Conservation (phyloP, 441 rosid genomes). For the Adansonia grandidieri region DNA sequence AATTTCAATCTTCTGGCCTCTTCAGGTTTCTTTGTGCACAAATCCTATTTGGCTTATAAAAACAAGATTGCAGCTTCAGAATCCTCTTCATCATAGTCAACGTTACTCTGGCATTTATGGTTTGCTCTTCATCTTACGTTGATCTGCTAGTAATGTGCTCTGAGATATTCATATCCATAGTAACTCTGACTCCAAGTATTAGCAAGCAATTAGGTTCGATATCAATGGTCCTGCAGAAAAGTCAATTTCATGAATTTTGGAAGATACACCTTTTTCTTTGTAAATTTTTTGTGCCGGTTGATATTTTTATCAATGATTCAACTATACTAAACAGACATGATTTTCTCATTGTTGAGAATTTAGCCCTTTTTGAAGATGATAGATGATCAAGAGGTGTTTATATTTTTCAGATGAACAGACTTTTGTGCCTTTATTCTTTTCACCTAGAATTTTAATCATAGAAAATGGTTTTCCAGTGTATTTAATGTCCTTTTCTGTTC, state of each 20-base stretch:
- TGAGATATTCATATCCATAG: slow-evolving; percentile 35
- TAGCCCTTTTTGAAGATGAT: not conserved
- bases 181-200: slow-evolving; percentile 32
- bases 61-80: slow-evolving; percentile 95
- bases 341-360: slow-evolving; percentile 9
- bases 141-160: slow-evolving; percentile 41
- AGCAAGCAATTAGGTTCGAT: slow-evolving; percentile 6
- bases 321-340: not conserved
- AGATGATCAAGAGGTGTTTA: slow-evolving; percentile 4
- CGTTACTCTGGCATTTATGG: slow-evolving; percentile 85
- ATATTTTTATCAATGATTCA: not conserved
- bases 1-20: slow-evolving; percentile 23
- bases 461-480: slow-evolving; percentile 1
- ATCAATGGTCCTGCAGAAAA: slow-evolving; percentile 10
- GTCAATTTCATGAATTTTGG: not conserved
- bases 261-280: not conserved
- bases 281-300: not conserved
- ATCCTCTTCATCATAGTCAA: slow-evolving; percentile 74
- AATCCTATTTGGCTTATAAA: slow-evolving; percentile 96
- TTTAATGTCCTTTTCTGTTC: not conserved
- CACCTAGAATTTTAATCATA: not conserved
- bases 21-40: slow-evolving; percentile 88
- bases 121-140: slow-evolving; percentile 48
- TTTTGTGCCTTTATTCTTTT: not conserved
- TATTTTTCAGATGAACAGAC: not conserved